Conservation (phyloP, 352 stramenopile species). For the Globisporangium heterothallicum region DNA sequence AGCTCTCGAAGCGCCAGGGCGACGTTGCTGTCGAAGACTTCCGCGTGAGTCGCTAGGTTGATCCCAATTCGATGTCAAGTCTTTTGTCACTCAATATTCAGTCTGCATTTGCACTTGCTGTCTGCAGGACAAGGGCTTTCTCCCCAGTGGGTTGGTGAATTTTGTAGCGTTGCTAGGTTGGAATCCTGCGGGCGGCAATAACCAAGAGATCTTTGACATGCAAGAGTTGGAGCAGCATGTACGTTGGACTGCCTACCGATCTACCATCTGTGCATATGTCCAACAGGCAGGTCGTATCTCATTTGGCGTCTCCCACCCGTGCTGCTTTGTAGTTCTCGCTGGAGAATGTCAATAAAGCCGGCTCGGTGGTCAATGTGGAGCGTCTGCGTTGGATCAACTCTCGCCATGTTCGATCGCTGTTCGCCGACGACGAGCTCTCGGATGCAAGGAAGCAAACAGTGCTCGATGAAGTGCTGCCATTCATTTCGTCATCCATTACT, state of each 20-base stretch:
- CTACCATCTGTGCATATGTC: no score
- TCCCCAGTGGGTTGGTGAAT: slow-evolving; percentile 96
- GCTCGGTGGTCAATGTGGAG: slow-evolving; percentile 84
- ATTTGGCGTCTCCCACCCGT: no score
- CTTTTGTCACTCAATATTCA: no score
- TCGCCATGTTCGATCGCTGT: slow-evolving; percentile 76
- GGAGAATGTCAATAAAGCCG: slow-evolving; percentile 84
- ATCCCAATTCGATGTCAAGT: no score
- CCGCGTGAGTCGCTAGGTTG: slow-evolving; percentile 45
- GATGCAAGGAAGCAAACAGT: slow-evolving; percentile 39
- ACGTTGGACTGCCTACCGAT: no score
- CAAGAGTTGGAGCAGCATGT: slow-evolving; percentile 85
- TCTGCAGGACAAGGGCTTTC: slow-evolving; percentile 93
- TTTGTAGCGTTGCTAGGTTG: slow-evolving; percentile 97
- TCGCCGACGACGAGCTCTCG: slow-evolving; percentile 38
- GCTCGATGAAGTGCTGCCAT: slow-evolving; percentile 59
- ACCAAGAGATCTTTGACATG: slow-evolving; percentile 96
- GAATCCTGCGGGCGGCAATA: slow-evolving; percentile 93
- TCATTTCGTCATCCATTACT: slow-evolving; percentile 44
- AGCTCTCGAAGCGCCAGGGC: slow-evolving; percentile 98
- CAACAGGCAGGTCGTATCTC: no score
- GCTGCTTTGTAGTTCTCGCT: slow-evolving; percentile 64
- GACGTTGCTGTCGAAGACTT: slow-evolving; percentile 97
- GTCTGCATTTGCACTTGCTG: no score
- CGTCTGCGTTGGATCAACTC: slow-evolving; percentile 88